Evolutionary conservation across 2,329 filamentous ascomycete species (phyloP).

Genomic region (Xylogone sp.): DNA sequence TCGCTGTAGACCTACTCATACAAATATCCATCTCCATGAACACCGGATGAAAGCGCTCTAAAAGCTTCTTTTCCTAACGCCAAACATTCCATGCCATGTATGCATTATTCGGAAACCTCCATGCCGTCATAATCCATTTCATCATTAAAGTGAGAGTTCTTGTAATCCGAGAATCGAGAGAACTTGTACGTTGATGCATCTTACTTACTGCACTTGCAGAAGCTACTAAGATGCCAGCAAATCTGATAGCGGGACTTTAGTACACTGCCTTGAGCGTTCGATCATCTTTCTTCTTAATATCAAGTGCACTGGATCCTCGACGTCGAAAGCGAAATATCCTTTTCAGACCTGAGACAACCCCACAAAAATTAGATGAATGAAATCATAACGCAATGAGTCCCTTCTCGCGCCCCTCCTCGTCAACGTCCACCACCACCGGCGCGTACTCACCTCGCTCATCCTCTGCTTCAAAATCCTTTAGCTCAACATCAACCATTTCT

Average conservation of each 20-base stretch:
- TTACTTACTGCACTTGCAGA: background rate
- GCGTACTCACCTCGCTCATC: slow-evolving; percentile 36
- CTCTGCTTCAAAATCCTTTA: slow-evolving; percentile 49
- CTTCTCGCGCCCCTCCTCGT: slow-evolving; percentile 27
- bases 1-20: background rate
- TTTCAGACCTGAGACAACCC: slow-evolving; percentile 15
- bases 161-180: background rate
- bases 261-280: background rate
- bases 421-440: slow-evolving; percentile 27
- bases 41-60: background rate
- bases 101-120: background rate
- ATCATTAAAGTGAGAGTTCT: background rate
- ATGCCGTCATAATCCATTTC: background rate
- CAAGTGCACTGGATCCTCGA: background rate
- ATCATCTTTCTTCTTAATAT: background rate
- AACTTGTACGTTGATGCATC: background rate
- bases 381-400: slow-evolving; percentile 25
- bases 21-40: background rate
- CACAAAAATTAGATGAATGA: slow-evolving; percentile 12
- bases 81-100: background rate
- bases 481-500: slow-evolving; percentile 43
- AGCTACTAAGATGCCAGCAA: background rate
- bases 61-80: background rate
- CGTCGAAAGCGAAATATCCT: slow-evolving; percentile 9
- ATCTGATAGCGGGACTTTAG: background rate